Conservation (phyloP, 768 basidiomycete species). For the Leucosporidium yakuticum region DNA sequence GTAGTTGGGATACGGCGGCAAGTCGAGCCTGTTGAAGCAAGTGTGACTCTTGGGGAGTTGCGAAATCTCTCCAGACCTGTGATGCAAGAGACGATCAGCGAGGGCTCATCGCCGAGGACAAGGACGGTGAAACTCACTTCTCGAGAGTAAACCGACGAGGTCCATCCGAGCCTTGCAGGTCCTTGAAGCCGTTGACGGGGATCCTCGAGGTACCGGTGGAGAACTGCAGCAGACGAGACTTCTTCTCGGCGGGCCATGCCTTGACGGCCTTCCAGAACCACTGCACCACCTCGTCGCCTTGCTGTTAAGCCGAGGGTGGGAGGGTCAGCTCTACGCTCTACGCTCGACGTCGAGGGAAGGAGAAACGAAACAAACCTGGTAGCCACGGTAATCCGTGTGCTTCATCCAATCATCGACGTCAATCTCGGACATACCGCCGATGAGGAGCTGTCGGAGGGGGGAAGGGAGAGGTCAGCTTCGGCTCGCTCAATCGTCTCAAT, state of each 20-base stretch:
- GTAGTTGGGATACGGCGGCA: constrained; percentile 61
- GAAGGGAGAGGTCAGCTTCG: not conserved
- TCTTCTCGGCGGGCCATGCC: constrained; percentile 96
- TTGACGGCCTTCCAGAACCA: constrained; percentile 99
- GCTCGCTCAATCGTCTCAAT: too few species aligned
- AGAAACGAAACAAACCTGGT: constrained; percentile 40
- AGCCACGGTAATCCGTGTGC: constrained; percentile 97
- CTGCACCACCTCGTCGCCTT: constrained; percentile 83
- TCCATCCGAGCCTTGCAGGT: constrained; percentile 94
- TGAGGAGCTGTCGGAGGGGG: constrained; percentile 55
- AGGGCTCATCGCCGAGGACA: too few species aligned
- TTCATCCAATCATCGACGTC: constrained; percentile 92
- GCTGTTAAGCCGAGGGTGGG: constrained; percentile 37
- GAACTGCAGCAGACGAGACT: constrained; percentile 91
- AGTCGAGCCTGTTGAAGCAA: constrained; percentile 91
- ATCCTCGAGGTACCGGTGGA: constrained; percentile 65
- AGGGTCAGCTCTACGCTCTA: too few species aligned
- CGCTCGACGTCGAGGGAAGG: too few species aligned
- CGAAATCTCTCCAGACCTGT: constrained; percentile 71
- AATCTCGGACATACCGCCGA: constrained; percentile 99
- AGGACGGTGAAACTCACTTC: constrained; percentile 48
- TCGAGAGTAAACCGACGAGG: constrained; percentile 97
- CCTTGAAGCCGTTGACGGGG: constrained; percentile 98
- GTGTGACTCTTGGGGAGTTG: constrained; percentile 95
- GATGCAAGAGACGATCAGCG: constrained; percentile 37